Evolutionary conservation across 2,329 filamentous ascomycete species (phyloP), one percentile per base, ranked within the genome.

Genomic region (Tolypocladium sp.): DNA sequence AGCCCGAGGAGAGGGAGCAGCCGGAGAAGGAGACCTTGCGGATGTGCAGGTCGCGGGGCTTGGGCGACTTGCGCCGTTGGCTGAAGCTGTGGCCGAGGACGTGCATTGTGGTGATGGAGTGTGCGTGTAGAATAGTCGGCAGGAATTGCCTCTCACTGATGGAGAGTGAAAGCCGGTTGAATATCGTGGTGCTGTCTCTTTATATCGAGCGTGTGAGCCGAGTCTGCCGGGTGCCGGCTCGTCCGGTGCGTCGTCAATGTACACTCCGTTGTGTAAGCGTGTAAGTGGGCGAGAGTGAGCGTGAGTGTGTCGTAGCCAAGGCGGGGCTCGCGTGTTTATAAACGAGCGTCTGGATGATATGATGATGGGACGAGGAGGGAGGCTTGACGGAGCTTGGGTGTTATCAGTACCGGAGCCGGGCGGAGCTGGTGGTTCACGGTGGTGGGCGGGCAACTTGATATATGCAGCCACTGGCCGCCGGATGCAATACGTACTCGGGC

Each of bases 21-120:
- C 73, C 74, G 22, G 74, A 75, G 64, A 75, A 73, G 52, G 73
- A 76, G 55, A 76, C 64, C 66, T 76, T 76, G 66, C 74, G 72
- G 59, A 76, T 75, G 61, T 74, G 71, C 30, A 76, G 69, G 57
- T 74, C 69, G 55, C 71, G 68, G 40, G 73, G 71, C 62, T 69
- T 70, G 60, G 67, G 61, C 56, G 68, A 66, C 66, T 73, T 74
- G 62, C 72, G 70, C 64, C 71, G 67, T 57, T 72, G 68, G 64
- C 69, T 66, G 65, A 74, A 73, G 65, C 72, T 67, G 62, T 70
- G 69, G 60, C 67, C 66, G 59, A 75, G 64, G 49, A 75, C 69
- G 62, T 73, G 71, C 73, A 75, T 75, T 41, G 38, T 69, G 66
- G 40, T 57, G 56, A 55, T 51, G 15, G n/a, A 22, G 51, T 22